Evolutionary conservation across 441 rosid genomes (phyloP).

Genomic region (Brassica balearica): DNA sequence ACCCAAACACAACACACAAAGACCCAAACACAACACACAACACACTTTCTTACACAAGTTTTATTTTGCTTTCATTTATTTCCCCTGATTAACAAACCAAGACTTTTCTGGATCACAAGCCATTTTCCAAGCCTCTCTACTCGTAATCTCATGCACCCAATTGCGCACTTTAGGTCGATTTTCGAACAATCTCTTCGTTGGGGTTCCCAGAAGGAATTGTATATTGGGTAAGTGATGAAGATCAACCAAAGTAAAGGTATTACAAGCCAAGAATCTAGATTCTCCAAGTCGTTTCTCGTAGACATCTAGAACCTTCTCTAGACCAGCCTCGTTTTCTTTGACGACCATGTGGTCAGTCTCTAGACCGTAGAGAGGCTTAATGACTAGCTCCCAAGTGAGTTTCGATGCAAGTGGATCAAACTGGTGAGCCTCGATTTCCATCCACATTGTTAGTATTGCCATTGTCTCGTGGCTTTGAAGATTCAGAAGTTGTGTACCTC

Average conservation of each 20-base stretch:
- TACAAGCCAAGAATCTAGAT: slow-evolving; percentile 40
- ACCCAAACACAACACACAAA: neutral
- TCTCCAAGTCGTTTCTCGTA: slow-evolving; percentile 44
- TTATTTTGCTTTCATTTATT: slow-evolving; percentile 15
- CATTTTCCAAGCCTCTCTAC: slow-evolving; percentile 46
- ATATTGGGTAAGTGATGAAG: slow-evolving; percentile 45
- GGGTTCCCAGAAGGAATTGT: slow-evolving; percentile 36
- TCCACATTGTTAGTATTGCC: slow-evolving; percentile 44
- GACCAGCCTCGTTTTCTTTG: slow-evolving; percentile 33
- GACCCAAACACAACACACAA: neutral
- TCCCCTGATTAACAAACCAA: slow-evolving; percentile 33
- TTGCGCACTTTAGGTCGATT: slow-evolving; percentile 20
- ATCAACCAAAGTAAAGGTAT: slow-evolving; percentile 41
- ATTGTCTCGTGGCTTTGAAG: slow-evolving; percentile 38
- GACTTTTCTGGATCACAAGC: slow-evolving; percentile 36
- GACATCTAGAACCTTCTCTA: slow-evolving; percentile 43
- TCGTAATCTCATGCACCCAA: slow-evolving; percentile 39
- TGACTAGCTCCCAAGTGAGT: slow-evolving; percentile 42
- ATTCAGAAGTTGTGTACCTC: slow-evolving; percentile 41
- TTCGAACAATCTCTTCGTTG: slow-evolving; percentile 26
- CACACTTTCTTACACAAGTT: slow-evolving; percentile 14
- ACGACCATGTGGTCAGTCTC: slow-evolving; percentile 29
- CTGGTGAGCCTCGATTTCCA: slow-evolving; percentile 45
- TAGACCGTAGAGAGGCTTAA: slow-evolving; percentile 39
- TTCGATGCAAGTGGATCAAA: slow-evolving; percentile 42